Conservation (phyloP, 1,139 yeast species). For the Debaryomycetaceae sp. region DNA sequence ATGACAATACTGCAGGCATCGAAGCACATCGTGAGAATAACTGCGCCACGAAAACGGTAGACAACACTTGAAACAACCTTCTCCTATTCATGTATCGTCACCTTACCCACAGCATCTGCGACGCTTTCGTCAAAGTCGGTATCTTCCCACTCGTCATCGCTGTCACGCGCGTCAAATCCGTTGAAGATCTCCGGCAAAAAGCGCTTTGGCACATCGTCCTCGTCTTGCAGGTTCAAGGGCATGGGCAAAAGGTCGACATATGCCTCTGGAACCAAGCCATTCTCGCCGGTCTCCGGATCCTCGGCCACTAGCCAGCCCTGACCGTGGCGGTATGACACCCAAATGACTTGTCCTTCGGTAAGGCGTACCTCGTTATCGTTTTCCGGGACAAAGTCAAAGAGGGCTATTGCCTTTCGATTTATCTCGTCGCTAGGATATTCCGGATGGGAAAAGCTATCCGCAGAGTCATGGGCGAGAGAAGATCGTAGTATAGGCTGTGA, state of each 20-base stretch:
- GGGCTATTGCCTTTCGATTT: constrained; percentile 60
- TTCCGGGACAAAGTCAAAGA: constrained; percentile 85
- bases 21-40: not conserved
- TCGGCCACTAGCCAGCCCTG: constrained; percentile 98
- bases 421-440: constrained; percentile 22
- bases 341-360: constrained; percentile 70
- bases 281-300: constrained; percentile 65
- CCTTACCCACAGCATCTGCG: constrained; percentile 1
- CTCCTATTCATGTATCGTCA: not conserved
- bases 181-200: constrained; percentile 33
- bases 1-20: too few species aligned
- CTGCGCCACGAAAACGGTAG: not conserved
- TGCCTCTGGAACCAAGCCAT: constrained; percentile 94
- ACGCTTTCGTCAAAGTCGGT: constrained; percentile 12
- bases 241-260: constrained; percentile 53
- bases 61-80: too few species aligned
- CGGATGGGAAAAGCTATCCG: too few species aligned
- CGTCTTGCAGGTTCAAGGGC: constrained; percentile 8
- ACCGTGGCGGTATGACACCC: constrained; percentile 87
- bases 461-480: constrained; percentile 1
- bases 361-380: constrained; percentile 84
- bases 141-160: constrained; percentile 30
- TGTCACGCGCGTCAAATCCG: constrained; percentile 5
- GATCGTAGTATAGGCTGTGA: constrained; percentile 1
- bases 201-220: constrained; percentile 35